Conservation (phyloP, 768 basidiomycete genomes). For the Boletus vermiculosoides region DNA sequence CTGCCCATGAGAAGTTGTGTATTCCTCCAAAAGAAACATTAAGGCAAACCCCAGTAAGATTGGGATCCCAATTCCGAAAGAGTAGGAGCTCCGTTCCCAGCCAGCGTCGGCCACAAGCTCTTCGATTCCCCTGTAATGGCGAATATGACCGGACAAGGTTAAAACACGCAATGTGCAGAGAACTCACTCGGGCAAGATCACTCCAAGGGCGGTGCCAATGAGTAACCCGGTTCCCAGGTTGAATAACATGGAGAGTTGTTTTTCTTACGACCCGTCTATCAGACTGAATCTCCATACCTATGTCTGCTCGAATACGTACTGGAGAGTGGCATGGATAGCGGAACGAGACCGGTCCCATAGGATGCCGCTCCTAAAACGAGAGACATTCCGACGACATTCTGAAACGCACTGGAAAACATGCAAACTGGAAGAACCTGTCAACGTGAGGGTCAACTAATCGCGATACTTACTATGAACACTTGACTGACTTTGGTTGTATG, state of each 20-base stretch:
- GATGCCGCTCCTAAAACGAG: slow-evolving; percentile 58
- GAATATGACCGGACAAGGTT: background rate
- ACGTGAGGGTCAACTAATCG: background rate
- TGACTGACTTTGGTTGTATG: background rate
- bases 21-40: slow-evolving; percentile 65
- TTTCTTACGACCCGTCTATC: slow-evolving; percentile 40
- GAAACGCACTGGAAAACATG: slow-evolving; percentile 27
- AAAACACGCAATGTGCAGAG: background rate
- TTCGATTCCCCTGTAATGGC: slow-evolving; percentile 66
- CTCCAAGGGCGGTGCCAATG: slow-evolving; percentile 84
- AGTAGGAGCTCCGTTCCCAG: slow-evolving; percentile 40
- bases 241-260: slow-evolving; percentile 46
- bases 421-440: background rate
- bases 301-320: slow-evolving; percentile 39
- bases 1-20: slow-evolving; percentile 52
- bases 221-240: slow-evolving; percentile 80
- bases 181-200: slow-evolving; percentile 92
- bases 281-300: background rate
- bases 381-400: slow-evolving; percentile 45
- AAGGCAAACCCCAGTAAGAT: slow-evolving; percentile 58
- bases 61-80: slow-evolving; percentile 57
- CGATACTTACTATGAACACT: background rate
- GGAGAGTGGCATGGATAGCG: slow-evolving; percentile 70
- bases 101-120: slow-evolving; percentile 42
- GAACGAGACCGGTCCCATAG: slow-evolving; percentile 71